Percentiles rank a stretch among this genome's conserved stretches.
These are phyloP conservation scores for Aaosphaeria arxii DNA, from an alignment of 2,329 filamentous ascomycete genomes.

Conservation along the genomic window DNA sequence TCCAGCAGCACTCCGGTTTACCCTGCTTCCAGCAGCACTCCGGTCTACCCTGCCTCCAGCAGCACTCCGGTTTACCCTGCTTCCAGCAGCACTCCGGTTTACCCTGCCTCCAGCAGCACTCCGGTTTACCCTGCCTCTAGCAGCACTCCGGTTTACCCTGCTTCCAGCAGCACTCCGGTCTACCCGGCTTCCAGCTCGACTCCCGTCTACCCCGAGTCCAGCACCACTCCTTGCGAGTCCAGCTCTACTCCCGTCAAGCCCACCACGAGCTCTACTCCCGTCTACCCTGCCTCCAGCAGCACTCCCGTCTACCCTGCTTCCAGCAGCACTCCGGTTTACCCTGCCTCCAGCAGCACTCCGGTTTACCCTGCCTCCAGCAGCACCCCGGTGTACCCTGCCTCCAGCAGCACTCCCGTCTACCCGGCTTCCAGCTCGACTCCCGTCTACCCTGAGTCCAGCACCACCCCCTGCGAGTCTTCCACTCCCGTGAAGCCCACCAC, in stretches of 20 bases:
- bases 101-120: neutral
- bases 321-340: too few relatives aligned
- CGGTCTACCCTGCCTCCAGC: too few relatives aligned
- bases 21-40: neutral
- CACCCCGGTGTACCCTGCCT: too few relatives aligned
- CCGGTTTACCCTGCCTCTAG: neutral
- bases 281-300: slow-evolving; percentile 2
- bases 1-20: neutral
- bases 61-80: too few relatives aligned
- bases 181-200: slow-evolving; percentile 3
- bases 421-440: too few relatives aligned
- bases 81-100: neutral
- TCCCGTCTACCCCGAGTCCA: neutral
- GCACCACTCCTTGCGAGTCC: slow-evolving; percentile 19
- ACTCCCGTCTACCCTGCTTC: neutral
- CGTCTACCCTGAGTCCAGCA: too few relatives aligned
- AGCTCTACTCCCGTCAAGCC: slow-evolving; percentile 1
- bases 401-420: too few relatives aligned
- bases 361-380: neutral
- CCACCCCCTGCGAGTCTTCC: neutral
- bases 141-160: neutral
- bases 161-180: neutral
- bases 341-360: neutral
- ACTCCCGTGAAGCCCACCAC: neutral
- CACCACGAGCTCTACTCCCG: slow-evolving; percentile 12